Evolutionary conservation across 1,284 basidiomycete species (phyloP).

Genomic region (Neonothopanus nambi): DNA sequence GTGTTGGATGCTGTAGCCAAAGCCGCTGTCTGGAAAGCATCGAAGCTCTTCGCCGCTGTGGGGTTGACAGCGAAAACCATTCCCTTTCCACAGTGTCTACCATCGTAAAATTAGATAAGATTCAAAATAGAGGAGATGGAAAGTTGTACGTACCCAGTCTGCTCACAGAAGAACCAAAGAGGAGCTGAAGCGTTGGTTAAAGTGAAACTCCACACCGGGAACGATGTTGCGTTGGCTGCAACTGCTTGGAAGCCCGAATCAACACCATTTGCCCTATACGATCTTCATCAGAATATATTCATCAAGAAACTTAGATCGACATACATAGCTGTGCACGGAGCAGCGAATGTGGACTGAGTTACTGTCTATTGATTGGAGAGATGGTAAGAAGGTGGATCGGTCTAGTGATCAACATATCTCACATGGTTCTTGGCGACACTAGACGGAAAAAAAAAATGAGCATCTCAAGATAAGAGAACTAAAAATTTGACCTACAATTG

Average conservation of each 20-base stretch:
- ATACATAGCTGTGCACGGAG: conserved; percentile 18
- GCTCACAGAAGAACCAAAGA: conserved; percentile 29
- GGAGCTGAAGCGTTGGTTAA: conserved; percentile 22
- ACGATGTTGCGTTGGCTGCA: conserved; percentile 17
- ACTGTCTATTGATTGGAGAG: conserved; percentile 16
- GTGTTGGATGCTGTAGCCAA: conserved; percentile 3
- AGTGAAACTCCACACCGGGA: conserved; percentile 26
- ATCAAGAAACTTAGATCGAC: neutral
- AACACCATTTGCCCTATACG: conserved; percentile 18
- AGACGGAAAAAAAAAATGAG: neutral
- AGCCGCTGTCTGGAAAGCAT: conserved; percentile 14
- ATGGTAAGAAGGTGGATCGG: neutral
- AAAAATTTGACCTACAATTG: conserved; percentile 15
- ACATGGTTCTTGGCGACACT: conserved; percentile 19
- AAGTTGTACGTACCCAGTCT: conserved; percentile 17
- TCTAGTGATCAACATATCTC: neutral
- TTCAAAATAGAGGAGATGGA: neutral
- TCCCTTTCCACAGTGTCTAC: conserved; percentile 18
- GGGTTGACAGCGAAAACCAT: conserved; percentile 22
- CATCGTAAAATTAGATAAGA: neutral
- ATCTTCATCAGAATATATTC: neutral
- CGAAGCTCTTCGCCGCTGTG: conserved; percentile 18
- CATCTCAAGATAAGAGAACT: neutral
- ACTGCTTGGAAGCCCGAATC: conserved; percentile 25
- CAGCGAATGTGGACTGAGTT: conserved; percentile 26